Evolutionary conservation across 1,284 basidiomycete species (phyloP), one percentile per base, ranked within the genome.

Genomic region (Tremellales sp.): DNA sequence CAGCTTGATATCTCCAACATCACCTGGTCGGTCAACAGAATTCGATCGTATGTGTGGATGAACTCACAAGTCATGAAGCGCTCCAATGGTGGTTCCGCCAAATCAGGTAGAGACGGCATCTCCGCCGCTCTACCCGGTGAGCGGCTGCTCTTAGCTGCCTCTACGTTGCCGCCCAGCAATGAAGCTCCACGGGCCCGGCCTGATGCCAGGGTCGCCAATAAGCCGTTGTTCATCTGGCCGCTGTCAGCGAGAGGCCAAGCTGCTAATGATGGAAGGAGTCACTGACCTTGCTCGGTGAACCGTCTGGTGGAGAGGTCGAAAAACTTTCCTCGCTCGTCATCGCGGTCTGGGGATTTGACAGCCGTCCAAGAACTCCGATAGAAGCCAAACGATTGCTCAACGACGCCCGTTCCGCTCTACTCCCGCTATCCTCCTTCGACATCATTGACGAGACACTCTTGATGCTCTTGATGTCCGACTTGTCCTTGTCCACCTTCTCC

Each of bases 371-470:
- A 13, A 80, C 81, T 2, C 81, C 81, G 57, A 90, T 81, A 51
- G 80, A 81, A 4, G 87, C 85, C 54, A 91, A 72, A 37, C 88
- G 78, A 73, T 89, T 87, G 19, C 84, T 80, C 40, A 91, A 69
- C 62, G 81, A 87, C 17, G 57, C 56, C 31, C 65, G 46, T 37
- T 65, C 65, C 19, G 49, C 35, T 31, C 52, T 60, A 0, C 43
- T 41, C 24, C 43, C 40, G 35, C 44, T 74, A 80, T 84, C 57
- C 82, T 74, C 47, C 4, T 43, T 40, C 15, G 17, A 40, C 46
- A 62, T 52, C 42, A 37, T 37, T 22, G 26, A 46, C 26, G 29
- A 41, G 61, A 90, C 89, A 65, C 85, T 89, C 57, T 80, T 76
- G 48, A 89, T 87, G 60, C 85, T 87, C 48, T 31, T 23, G 10